Conservation (phyloP, 2,329 filamentous ascomycete species). For the Colletotrichum navitas region DNA sequence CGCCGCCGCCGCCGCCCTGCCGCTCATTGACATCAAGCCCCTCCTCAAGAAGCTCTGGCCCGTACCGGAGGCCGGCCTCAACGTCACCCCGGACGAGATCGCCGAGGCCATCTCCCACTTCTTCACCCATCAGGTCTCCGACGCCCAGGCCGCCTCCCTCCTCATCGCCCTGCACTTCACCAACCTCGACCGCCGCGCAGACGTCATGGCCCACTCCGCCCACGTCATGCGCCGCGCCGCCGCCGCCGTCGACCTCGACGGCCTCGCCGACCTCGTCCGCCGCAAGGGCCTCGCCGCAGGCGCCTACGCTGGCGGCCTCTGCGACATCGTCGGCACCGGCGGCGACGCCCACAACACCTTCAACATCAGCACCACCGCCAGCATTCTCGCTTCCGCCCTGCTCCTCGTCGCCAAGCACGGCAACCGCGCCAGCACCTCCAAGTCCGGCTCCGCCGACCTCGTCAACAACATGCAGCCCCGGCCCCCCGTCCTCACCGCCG, state of each 20-base stretch:
- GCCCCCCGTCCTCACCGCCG: constrained; percentile 79
- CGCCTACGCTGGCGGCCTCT: constrained; percentile 83
- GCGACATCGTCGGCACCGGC: constrained; percentile 97
- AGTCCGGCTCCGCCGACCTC: constrained; percentile 94
- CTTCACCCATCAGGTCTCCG: constrained; percentile 90
- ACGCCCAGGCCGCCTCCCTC: constrained; percentile 87
- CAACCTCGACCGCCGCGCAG: constrained; percentile 82
- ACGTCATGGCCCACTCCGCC: constrained; percentile 89
- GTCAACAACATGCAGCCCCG: constrained; percentile 80
- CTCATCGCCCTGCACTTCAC: constrained; percentile 95
- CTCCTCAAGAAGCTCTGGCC: constrained; percentile 81
- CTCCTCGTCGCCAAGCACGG: constrained; percentile 94
- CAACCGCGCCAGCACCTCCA: constrained; percentile 94
- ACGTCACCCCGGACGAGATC: constrained; percentile 82
- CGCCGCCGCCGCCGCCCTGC: constrained; percentile 48
- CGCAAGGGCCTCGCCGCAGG: constrained; percentile 75
- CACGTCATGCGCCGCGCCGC: constrained; percentile 86
- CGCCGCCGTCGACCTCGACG: constrained; percentile 74
- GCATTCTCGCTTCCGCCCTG: constrained; percentile 88
- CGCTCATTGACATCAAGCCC: constrained; percentile 72
- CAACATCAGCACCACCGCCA: constrained; percentile 96
- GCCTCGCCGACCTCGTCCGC: constrained; percentile 72
- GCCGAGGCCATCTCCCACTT: constrained; percentile 91
- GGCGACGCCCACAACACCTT: constrained; percentile 98
- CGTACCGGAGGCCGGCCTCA: constrained; percentile 54